These are phyloP conservation scores for Yarrowia bubula DNA, from an alignment of 805 yeast genomes.

Conservation along the genomic window DNA sequence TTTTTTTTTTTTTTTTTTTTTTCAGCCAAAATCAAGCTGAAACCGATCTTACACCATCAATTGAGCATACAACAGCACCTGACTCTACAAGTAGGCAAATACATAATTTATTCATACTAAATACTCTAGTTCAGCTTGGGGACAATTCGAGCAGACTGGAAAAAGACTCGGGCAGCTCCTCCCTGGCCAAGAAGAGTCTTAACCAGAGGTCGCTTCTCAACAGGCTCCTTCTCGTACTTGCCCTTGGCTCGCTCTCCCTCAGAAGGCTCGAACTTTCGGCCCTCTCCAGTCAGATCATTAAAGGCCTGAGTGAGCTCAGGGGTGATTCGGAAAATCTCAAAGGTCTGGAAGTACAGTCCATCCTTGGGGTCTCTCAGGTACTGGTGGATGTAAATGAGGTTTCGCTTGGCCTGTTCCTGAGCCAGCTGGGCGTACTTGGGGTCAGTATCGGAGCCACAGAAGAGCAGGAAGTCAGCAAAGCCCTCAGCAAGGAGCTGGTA, in stretches of 20 bases:
- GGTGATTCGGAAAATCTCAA: constrained; percentile 57
- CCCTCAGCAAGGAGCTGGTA: constrained; percentile 66
- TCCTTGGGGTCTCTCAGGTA: constrained; percentile 57
- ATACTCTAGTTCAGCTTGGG: constrained; percentile 36
- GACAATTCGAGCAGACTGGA: constrained; percentile 61
- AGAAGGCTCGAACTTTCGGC: constrained; percentile 50
- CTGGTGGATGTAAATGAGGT: constrained; percentile 53
- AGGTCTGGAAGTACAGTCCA: constrained; percentile 57
- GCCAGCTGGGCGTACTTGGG: constrained; percentile 35
- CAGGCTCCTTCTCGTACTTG: constrained; percentile 34
- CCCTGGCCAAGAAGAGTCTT: constrained; percentile 62
- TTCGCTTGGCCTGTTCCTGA: constrained; percentile 39
- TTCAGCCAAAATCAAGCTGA: too few relatives aligned
- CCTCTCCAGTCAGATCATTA: constrained; percentile 53
- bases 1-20: too few relatives aligned
- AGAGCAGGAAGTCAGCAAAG: constrained; percentile 59
- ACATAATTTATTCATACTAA: neutral
- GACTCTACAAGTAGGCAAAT: too few relatives aligned
- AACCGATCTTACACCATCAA: too few relatives aligned
- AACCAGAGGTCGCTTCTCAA: constrained; percentile 42
- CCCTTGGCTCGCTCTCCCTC: constrained; percentile 47
- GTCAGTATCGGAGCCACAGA: constrained; percentile 45
- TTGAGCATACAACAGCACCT: too few relatives aligned
- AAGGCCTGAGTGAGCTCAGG: constrained; percentile 52
- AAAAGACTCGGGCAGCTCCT: constrained; percentile 66